phyloP scores from a whole-genome alignment of 805 yeast genomes.

The Wickerhamomyces ciferrii region DNA sequence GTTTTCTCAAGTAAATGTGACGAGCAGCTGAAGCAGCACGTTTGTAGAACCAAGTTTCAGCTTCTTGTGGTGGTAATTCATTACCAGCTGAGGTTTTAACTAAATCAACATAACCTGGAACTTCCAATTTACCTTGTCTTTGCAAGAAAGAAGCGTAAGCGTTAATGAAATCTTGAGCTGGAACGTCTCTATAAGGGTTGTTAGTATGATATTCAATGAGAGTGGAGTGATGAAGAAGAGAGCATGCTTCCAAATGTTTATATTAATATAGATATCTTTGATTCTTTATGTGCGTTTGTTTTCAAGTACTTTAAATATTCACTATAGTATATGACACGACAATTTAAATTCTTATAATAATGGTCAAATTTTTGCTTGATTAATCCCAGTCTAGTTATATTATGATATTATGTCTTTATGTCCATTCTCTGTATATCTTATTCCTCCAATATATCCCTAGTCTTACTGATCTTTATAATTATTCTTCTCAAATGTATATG shows the following conservation, averaged over 20 bases:
- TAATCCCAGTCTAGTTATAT: too few species aligned
- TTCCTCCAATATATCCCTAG: too few species aligned
- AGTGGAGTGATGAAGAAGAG: neutral
- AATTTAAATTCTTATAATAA: too few species aligned
- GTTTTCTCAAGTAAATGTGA: slow-evolving; percentile 99
- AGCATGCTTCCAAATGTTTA: too few species aligned
- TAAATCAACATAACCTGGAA: slow-evolving; percentile 99
- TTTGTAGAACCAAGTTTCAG: slow-evolving; percentile 99
- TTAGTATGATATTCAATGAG: slow-evolving; percentile 17
- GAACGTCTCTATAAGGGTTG: slow-evolving; percentile 85
- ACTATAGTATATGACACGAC: neutral
- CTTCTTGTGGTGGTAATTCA: slow-evolving; percentile 99
- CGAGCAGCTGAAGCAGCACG: slow-evolving; percentile 99
- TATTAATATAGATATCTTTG: too few species aligned
- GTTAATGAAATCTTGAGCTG: slow-evolving; percentile 99
- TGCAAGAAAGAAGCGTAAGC: slow-evolving; percentile 99
- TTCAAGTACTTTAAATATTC: neutral
- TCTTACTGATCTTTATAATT: too few species aligned
- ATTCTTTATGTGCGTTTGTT: too few species aligned
- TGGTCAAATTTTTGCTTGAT: too few species aligned
- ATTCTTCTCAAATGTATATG: too few species aligned
- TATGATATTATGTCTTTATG: too few species aligned
- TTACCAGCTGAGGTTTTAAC: slow-evolving; percentile 99
- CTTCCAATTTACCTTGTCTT: slow-evolving; percentile 99
- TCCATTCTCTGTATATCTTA: too few species aligned